A percentile compares a stretch with the other conserved stretches of the same genome.
These are phyloP conservation scores for Cryptosporidium meleagridis DNA, from an alignment of 169 alveolate species.

Conservation along the genomic window DNA sequence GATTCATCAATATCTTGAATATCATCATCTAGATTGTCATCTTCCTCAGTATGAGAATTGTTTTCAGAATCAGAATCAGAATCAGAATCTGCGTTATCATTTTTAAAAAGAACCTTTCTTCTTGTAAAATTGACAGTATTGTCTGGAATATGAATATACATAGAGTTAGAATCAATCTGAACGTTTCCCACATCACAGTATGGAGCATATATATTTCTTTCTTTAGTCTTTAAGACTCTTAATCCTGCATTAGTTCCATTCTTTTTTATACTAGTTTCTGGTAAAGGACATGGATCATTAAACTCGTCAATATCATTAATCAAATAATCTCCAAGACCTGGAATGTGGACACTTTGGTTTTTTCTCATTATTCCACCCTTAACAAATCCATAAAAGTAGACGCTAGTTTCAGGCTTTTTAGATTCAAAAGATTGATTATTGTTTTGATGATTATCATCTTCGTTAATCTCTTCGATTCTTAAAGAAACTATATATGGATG, in stretches of 20 bases:
- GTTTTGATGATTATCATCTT: background rate
- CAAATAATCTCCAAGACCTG: conserved; percentile 92
- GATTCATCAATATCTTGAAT: conserved; percentile 47
- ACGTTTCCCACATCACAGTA: conserved; percentile 96
- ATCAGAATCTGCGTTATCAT: conserved; percentile 54
- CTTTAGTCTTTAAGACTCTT: conserved; percentile 94
- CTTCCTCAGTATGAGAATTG: conserved; percentile 73
- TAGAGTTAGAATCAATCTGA: conserved; percentile 94
- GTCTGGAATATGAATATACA: conserved; percentile 97
- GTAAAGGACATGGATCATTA: conserved; percentile 89
- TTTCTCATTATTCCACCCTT: conserved; percentile 91
- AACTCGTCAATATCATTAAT: conserved; percentile 81
- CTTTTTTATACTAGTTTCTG: conserved; percentile 82
- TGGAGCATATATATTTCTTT: conserved; percentile 97
- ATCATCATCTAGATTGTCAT: conserved; percentile 77
- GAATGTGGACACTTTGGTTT: conserved; percentile 87
- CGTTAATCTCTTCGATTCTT: conserved; percentile 88
- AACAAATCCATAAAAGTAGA: conserved; percentile 95
- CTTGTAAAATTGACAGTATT: conserved; percentile 93
- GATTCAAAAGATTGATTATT: conserved; percentile 60
- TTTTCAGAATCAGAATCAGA: conserved; percentile 66
- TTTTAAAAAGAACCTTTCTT: conserved; percentile 72
- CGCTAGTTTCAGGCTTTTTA: conserved; percentile 80
- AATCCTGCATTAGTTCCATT: conserved; percentile 79
- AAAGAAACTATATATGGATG: conserved; percentile 97